Conservation (phyloP, 2,329 filamentous ascomycete species). For the Colletotrichum graminicola region DNA sequence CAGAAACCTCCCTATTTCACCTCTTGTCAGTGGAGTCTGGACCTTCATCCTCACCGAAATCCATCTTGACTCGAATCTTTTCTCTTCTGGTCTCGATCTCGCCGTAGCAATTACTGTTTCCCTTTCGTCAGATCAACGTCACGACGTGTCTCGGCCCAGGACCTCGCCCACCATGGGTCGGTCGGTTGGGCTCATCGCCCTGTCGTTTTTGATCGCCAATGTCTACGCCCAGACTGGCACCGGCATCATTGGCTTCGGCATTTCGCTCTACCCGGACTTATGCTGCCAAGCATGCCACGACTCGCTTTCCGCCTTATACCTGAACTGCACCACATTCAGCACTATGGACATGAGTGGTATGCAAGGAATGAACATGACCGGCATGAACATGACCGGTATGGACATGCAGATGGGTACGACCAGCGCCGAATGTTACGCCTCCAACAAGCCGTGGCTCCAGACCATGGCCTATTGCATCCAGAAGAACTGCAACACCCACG, state of each 20-base stretch:
- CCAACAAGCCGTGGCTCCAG: constrained; percentile 48
- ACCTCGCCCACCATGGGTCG: constrained; percentile 4
- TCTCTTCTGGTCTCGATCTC: not conserved
- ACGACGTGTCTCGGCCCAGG: not conserved
- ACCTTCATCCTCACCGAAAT: not conserved
- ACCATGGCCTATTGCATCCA: constrained; percentile 53
- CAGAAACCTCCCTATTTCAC: not conserved
- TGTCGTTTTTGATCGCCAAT: not conserved
- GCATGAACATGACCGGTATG: constrained; percentile 41
- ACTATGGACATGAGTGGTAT: constrained; percentile 14
- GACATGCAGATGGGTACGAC: constrained; percentile 39
- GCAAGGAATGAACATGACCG: not conserved
- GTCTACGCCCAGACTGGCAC: constrained; percentile 8
- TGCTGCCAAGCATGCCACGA: constrained; percentile 31
- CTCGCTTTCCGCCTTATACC: constrained; percentile 13
- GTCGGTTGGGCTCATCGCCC: not conserved
- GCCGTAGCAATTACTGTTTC: not conserved
- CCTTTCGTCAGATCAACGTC: not conserved
- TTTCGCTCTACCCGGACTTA: constrained; percentile 15
- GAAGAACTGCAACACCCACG: constrained; percentile 47
- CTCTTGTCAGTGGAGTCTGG: not conserved
- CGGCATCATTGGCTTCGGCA: constrained; percentile 32
- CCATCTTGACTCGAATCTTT: not conserved
- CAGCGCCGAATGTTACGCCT: constrained; percentile 48
- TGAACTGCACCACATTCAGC: constrained; percentile 23